A percentile compares a stretch with the other conserved stretches of the same genome.
phyloP scores from a whole-genome alignment of 2,329 filamentous ascomycete genomes.

The Fusarium udum region DNA sequence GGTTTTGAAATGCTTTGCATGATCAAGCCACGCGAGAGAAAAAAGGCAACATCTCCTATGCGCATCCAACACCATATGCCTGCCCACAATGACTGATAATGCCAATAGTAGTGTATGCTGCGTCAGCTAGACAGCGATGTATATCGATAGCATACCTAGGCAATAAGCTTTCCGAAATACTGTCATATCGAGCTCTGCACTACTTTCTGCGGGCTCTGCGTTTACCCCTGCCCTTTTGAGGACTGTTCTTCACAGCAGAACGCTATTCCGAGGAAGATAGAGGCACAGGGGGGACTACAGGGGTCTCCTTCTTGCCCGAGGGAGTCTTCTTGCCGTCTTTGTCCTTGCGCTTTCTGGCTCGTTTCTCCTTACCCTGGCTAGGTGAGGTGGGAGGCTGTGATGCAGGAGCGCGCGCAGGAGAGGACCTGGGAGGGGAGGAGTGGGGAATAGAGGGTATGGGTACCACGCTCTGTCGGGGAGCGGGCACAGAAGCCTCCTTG shows the following conservation, averaged over 20 bases:
- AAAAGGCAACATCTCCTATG: conserved; percentile 13
- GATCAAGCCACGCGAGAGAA: conserved; percentile 22
- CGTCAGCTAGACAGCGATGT: neutral
- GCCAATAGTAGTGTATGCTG: neutral
- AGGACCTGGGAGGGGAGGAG: conserved; percentile 41
- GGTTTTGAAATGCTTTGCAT: conserved; percentile 37
- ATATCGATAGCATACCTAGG: neutral
- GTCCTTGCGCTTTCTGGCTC: conserved; percentile 45
- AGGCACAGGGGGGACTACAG: conserved; percentile 40
- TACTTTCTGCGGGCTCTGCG: neutral
- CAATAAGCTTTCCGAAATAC: neutral
- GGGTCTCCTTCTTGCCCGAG: conserved; percentile 43
- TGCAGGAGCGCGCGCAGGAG: conserved; percentile 33
- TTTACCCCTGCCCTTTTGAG: conserved; percentile 1
- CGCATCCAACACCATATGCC: neutral
- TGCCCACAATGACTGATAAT: neutral
- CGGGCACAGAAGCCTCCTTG: conserved; percentile 45
- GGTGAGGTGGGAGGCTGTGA: conserved; percentile 33
- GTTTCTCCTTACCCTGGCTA: conserved; percentile 42
- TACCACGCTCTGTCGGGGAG: conserved; percentile 44
- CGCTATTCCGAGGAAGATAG: conserved; percentile 39
- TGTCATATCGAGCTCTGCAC: neutral
- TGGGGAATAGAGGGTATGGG: conserved; percentile 51
- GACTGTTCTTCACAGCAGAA: neutral
- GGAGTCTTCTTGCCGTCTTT: conserved; percentile 37